These are phyloP conservation scores for Scheffersomyces ergatensis DNA, from an alignment of 805 yeast genomes.

Conservation along the genomic window DNA sequence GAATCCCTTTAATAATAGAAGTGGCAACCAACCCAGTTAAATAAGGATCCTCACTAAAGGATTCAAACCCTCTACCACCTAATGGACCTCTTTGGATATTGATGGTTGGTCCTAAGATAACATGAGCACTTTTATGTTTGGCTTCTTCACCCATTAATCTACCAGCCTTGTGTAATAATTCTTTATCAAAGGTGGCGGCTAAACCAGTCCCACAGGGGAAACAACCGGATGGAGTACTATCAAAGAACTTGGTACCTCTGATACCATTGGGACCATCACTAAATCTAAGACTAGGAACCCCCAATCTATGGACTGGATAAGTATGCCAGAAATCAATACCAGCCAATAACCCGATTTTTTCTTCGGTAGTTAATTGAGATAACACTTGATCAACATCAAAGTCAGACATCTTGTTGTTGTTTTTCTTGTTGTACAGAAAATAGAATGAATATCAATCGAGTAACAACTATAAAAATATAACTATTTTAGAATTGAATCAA, in stretches of 20 bases:
- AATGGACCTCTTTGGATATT: constrained; percentile 33
- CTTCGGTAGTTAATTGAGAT: constrained; percentile 21
- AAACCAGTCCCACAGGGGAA: constrained; percentile 35
- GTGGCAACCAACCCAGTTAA: constrained; percentile 26
- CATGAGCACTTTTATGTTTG: constrained; percentile 27
- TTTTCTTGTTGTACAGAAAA: too few species aligned
- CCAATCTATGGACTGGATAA: constrained; percentile 31
- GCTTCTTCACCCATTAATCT: constrained; percentile 30
- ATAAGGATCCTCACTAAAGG: constrained; percentile 31
- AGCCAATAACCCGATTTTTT: constrained; percentile 21
- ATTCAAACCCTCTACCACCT: constrained; percentile 34
- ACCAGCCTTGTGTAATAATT: constrained; percentile 25
- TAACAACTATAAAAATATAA: too few species aligned
- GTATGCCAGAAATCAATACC: constrained; percentile 55
- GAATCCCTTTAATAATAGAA: constrained; percentile 26
- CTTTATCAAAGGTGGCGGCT: constrained; percentile 28
- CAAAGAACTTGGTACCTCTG: constrained; percentile 27
- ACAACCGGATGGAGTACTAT: constrained; percentile 27
- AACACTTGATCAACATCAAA: constrained; percentile 23
- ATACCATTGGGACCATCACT: constrained; percentile 35
- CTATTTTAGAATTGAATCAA: too few species aligned
- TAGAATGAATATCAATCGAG: too few species aligned
- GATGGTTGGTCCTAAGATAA: constrained; percentile 30
- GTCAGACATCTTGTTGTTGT: constrained; percentile 7
- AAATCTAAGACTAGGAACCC: constrained; percentile 46